These are phyloP conservation scores for Kalanchoe fedtschenkoi DNA, from an alignment of 164 flowering plant genomes.

Conservation along the genomic window DNA sequence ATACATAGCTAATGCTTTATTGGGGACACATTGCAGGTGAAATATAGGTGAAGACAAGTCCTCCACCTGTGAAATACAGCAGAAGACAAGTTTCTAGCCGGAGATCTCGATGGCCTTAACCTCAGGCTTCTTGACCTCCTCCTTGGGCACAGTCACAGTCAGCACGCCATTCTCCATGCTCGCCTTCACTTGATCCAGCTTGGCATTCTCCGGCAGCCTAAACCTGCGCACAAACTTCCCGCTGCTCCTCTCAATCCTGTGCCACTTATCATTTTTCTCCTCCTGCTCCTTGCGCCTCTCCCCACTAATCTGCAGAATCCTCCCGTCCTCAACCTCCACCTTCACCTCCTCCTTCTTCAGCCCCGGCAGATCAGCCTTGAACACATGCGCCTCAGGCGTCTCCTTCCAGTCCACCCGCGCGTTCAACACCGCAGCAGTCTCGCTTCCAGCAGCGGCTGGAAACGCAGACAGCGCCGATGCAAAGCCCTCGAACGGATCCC, in stretches of 20 bases:
- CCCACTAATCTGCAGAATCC: slow-evolving; percentile 28
- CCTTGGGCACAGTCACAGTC: slow-evolving; percentile 26
- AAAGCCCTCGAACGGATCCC: slow-evolving; percentile 27
- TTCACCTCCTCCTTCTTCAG: slow-evolving; percentile 27
- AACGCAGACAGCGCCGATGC: slow-evolving; percentile 8
- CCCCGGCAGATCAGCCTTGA: slow-evolving; percentile 33
- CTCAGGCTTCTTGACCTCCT: slow-evolving; percentile 24
- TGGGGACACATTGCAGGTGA: neutral
- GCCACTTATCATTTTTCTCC: slow-evolving; percentile 35
- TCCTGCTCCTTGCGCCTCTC: slow-evolving; percentile 32
- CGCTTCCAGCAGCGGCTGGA: slow-evolving; percentile 12
- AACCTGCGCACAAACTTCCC: slow-evolving; percentile 28
- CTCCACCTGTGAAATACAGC: too few species aligned
- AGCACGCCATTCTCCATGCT: slow-evolving; percentile 30
- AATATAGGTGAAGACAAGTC: neutral
- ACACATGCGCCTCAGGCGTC: slow-evolving; percentile 27
- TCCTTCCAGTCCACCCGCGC: slow-evolving; percentile 28
- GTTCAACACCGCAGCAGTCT: slow-evolving; percentile 18
- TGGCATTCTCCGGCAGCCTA: slow-evolving; percentile 33
- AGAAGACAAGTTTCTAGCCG: slow-evolving; percentile 11
- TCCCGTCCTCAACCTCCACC: slow-evolving; percentile 31
- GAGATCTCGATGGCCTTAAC: slow-evolving; percentile 28
- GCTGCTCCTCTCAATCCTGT: slow-evolving; percentile 31
- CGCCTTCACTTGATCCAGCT: slow-evolving; percentile 29
- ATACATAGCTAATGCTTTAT: neutral